These are phyloP conservation scores for Rutstroemia sp. DNA, from an alignment of 2,329 filamentous ascomycete genomes.

Conservation along the genomic window DNA sequence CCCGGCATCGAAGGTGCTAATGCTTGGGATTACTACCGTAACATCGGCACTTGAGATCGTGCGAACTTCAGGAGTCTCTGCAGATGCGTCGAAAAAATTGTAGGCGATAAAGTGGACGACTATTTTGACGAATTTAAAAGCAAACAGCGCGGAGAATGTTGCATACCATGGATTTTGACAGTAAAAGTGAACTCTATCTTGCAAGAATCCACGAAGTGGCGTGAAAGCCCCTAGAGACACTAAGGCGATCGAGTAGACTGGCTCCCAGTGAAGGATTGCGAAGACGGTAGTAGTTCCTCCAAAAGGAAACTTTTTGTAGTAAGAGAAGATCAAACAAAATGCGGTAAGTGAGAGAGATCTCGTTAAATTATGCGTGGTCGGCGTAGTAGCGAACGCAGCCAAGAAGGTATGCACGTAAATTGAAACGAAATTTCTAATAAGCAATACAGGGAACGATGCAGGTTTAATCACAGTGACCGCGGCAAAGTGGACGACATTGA, in stretches of 20 bases:
- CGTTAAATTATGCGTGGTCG: too few relatives aligned
- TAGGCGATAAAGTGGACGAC: conserved; percentile 17
- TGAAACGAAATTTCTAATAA: too few relatives aligned
- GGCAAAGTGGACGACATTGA: too few relatives aligned
- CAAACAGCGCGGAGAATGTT: conserved; percentile 10
- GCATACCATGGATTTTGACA: neutral
- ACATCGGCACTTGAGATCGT: conserved; percentile 13
- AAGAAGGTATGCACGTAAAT: too few relatives aligned
- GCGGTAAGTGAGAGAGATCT: too few relatives aligned
- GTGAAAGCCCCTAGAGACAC: neutral
- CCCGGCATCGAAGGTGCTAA: conserved; percentile 15
- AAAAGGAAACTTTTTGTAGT: neutral
- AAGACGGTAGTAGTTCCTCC: neutral
- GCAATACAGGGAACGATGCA: too few relatives aligned
- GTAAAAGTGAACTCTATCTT: neutral
- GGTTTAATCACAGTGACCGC: too few relatives aligned
- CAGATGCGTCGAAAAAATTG: conserved; percentile 1
- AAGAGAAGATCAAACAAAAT: neutral
- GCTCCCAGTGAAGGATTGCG: neutral
- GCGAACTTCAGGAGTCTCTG: neutral
- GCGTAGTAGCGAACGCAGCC: too few relatives aligned
- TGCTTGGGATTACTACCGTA: conserved; percentile 19
- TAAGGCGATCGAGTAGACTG: neutral
- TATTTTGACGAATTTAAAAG: conserved; percentile 20
- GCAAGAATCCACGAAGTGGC: neutral